Evolutionary conservation across 2,329 filamentous ascomycete species (phyloP), one percentile per base, ranked within the genome.

Genomic region (Fusarium staphyleae): DNA sequence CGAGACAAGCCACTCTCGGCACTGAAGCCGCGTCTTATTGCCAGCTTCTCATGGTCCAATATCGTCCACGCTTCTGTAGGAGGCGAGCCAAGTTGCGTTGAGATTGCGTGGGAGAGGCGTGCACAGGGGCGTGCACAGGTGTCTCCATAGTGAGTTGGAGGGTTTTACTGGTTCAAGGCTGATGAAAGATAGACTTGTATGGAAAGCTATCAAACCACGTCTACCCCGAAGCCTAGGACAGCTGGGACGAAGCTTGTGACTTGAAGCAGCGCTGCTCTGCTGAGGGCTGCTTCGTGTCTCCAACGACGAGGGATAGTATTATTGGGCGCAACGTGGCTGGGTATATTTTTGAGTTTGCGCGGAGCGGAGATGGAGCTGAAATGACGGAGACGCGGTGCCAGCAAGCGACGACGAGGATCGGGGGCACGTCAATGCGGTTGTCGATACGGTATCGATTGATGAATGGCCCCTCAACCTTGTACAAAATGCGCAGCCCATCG

Each of bases 291-390:
- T 24, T 35, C 34, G 34, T 39, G 15, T 37, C 28, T 34, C 44
- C 24, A 47, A 16, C 13, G 16, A 47, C 3, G 47, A 47, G 57
- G 37, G 26, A 29, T 43, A 57, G 53, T 48, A 61, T 55, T 26
- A 42, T 62, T 37, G 48, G 15, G 52, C 24, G 37, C 33, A 58
- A 48, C 19, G 58, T 61, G 54, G 58, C 48, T 61, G 54, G 43
- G 42, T 51, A 59, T 30, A 22, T 46, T 58, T 61, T 61, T 61
- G 58, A 62, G 58, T 61, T 61, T 19, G 36, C 42, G 33, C 49
- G 41, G 62, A 62, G 58, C 54, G 58, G 58, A 62, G 57, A 37
- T 34, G 54, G 19, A 62, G 58, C 58, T 61, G 58, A 62, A 61
- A 62, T 61, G 57, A 61, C 53, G 57, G 53, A 59, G 44, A 26